Conservation (phyloP, 768 basidiomycete genomes). For the Xerocomellus amylosporus region DNA sequence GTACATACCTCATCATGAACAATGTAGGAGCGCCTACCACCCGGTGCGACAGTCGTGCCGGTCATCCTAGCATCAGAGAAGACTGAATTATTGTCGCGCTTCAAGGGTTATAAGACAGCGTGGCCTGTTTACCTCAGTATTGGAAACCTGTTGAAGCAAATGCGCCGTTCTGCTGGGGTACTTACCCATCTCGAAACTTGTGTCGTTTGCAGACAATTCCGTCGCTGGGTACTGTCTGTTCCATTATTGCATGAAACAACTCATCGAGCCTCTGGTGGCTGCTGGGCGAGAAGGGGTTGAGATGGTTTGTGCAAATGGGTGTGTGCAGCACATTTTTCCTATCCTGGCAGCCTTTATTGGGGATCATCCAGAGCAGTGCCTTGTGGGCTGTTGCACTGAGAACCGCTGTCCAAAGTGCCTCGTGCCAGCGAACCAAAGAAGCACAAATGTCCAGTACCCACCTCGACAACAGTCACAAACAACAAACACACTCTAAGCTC, state of each 20-base stretch:
- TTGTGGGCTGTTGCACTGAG: neutral
- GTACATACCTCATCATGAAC: too few species aligned
- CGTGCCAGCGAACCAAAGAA: neutral
- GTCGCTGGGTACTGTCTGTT: neutral
- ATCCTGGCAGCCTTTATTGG: neutral
- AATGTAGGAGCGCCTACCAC: too few species aligned
- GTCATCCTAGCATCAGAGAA: neutral
- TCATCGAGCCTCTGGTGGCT: neutral
- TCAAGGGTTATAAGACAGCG: neutral
- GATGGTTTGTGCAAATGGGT: conserved; percentile 4
- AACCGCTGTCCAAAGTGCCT: neutral
- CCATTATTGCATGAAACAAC: conserved; percentile 3
- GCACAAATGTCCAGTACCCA: neutral
- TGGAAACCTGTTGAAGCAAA: too few species aligned
- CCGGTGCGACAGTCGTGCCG: neutral
- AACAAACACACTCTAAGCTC: neutral
- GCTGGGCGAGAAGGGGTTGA: neutral
- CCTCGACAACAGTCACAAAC: neutral
- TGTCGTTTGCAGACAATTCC: neutral
- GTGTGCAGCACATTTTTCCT: neutral
- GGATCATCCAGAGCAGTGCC: neutral
- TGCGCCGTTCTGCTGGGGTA: neutral
- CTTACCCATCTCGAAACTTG: neutral
- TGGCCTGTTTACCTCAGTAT: conserved; percentile 9
- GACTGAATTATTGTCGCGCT: neutral